Evolutionary conservation across 1,284 basidiomycete genomes (phyloP), one percentile per base, ranked within the genome.

Genomic region (Ganoderma sinense): DNA sequence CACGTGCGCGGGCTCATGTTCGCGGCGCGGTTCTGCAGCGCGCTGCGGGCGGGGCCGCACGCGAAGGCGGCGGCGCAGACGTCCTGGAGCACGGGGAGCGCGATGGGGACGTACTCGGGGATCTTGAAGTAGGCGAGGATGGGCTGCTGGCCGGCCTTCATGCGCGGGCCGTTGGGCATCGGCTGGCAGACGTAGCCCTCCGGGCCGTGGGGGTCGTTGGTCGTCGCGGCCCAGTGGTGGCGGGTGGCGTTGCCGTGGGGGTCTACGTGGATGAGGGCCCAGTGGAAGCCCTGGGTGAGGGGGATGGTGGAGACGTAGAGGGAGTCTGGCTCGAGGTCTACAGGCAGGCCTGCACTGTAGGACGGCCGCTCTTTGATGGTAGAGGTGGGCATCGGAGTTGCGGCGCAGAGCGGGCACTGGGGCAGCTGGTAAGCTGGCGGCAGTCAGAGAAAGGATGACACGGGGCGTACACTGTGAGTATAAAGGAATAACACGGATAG

Each of bases 151-250:
- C 67, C 65, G 26, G 69, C 65, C 62, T 71, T 69, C 51, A 68
- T 62, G 45, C 55, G 64, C 45, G 74, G 69, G 20, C 71, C 72
- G 29, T 58, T 36, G n/a, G 71, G 67, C 60, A 76, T 53, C 16
- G 70, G 64, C 48, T 75, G 71, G 65, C 66, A 69, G 58, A 76
- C 65, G 64, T 76, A 76, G 18, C 69, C 65, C 64, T 75, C 74
- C 20, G 64, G 67, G 20, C 75, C 72, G 10, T 48, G 41, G 20
- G 72, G 67, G 66, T 75, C 66, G 20, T 55, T 43, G 29, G 65
- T 73, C 16, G 67, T 67, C 14, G 75, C 71, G n/a, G 74, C 74
- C 75, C 75, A 76, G 43, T 76, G 75, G 58, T 76, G 75, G 58
- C 74, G 72, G 55, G 74, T 76, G 26, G 67, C 69, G 40, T 63